A percentile compares a stretch with the other conserved stretches of the same genome.
Evolutionary conservation across 2,329 filamentous ascomycete species (phyloP).

Genomic region (Epichloe scottii): DNA sequence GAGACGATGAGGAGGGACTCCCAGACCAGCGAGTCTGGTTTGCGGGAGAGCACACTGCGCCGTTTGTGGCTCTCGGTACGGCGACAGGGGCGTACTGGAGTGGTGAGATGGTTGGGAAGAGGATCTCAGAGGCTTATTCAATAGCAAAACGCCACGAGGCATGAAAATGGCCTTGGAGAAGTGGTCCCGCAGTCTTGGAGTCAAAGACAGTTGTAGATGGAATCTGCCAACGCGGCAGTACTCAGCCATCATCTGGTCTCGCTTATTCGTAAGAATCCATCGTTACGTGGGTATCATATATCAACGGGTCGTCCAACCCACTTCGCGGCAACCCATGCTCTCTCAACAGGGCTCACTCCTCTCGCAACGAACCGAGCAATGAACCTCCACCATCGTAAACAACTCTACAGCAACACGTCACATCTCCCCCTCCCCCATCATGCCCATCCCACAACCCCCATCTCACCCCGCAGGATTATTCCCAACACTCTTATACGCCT

Average conservation of each 20-base stretch:
- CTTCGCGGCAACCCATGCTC: no score
- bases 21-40: slow-evolving; percentile 66
- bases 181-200: background rate
- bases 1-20: slow-evolving; percentile 49
- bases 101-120: slow-evolving; percentile 62
- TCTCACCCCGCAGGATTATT: slow-evolving; percentile 30
- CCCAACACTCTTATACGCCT: slow-evolving; percentile 51
- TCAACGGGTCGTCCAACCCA: no score
- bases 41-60: slow-evolving; percentile 81
- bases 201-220: background rate
- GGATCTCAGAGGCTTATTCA: slow-evolving; percentile 45
- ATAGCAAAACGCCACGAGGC: background rate
- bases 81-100: slow-evolving; percentile 88
- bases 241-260: background rate
- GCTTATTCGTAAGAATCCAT: background rate
- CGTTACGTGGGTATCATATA: no score
- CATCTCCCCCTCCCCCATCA: no score
- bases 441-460: slow-evolving; percentile 5
- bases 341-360: no score
- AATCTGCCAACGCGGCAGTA: background rate
- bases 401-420: no score
- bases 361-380: no score
- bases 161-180: background rate
- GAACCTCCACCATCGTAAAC: no score
- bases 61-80: slow-evolving; percentile 80